These are phyloP conservation scores for Dryadomyces quercus-mongolicae DNA, from an alignment of 2,329 filamentous ascomycete genomes.

Conservation along the genomic window DNA sequence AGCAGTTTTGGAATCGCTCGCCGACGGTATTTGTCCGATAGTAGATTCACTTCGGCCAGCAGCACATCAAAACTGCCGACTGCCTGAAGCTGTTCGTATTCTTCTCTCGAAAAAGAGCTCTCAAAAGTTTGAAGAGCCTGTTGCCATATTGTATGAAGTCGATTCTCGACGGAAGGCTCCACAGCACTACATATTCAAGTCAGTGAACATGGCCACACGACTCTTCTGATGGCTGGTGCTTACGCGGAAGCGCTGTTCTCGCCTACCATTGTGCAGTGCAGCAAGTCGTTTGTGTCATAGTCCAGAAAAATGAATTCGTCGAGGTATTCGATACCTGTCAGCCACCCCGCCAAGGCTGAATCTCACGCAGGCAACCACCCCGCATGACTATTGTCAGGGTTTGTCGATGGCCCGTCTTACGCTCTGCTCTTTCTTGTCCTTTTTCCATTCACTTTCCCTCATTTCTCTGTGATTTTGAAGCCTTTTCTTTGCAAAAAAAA, in stretches of 20 bases:
- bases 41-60: not conserved
- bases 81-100: not conserved
- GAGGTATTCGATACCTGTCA: not conserved
- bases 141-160: not conserved
- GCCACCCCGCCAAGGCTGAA: not conserved
- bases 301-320: too few relatives aligned
- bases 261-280: not conserved
- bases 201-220: not conserved
- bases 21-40: not conserved
- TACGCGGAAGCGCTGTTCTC: not conserved
- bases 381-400: not conserved
- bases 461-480: not conserved
- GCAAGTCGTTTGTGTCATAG: too few relatives aligned
- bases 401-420: not conserved
- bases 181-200: not conserved
- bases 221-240: not conserved
- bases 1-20: not conserved
- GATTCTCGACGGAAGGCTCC: not conserved
- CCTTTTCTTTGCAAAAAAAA: not conserved
- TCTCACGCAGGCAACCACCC: not conserved
- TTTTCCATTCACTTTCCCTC: not conserved
- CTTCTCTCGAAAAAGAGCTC: not conserved
- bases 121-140: not conserved
- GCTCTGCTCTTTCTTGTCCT: not conserved
- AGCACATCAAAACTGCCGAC: not conserved